Evolutionary conservation across 2,329 filamentous ascomycete species (phyloP).

Genomic region (Amauroascus verrucosus): DNA sequence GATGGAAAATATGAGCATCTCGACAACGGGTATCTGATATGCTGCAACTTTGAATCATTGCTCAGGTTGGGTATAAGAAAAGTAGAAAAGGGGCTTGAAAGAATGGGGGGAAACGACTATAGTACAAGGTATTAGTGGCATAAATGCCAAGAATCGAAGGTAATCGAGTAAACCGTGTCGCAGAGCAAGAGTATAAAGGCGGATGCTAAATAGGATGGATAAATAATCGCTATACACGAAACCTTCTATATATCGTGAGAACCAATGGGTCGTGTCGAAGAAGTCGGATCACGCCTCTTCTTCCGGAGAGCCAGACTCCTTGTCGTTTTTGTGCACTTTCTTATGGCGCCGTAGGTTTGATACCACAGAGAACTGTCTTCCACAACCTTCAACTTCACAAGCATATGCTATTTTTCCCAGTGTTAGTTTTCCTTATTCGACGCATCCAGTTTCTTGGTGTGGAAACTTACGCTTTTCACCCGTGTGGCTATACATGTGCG

Average conservation of each 20-base stretch:
- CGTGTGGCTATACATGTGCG: slow-evolving; percentile 97
- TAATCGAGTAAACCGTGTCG: background rate
- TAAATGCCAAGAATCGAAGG: slow-evolving; percentile 5
- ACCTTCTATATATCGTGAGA: slow-evolving; percentile 8
- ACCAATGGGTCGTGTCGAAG: slow-evolving; percentile 12
- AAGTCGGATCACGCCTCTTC: slow-evolving; percentile 31
- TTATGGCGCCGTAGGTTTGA: slow-evolving; percentile 89
- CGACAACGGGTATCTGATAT: slow-evolving; percentile 13
- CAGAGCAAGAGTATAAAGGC: background rate
- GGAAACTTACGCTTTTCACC: slow-evolving; percentile 87
- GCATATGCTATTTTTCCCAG: slow-evolving; percentile 58
- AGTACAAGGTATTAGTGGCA: slow-evolving; percentile 11
- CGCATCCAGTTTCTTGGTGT: background rate
- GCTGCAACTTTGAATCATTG: slow-evolving; percentile 7
- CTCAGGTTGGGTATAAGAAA: slow-evolving; percentile 6
- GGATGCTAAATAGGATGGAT: background rate
- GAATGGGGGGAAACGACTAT: slow-evolving; percentile 9
- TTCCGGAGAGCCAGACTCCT: slow-evolving; percentile 31
- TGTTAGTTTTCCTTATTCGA: slow-evolving; percentile 15
- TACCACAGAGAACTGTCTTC: slow-evolving; percentile 91
- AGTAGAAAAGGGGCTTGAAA: background rate
- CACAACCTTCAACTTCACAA: slow-evolving; percentile 89
- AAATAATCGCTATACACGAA: background rate
- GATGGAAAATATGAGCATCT: slow-evolving; percentile 10
- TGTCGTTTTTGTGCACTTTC: slow-evolving; percentile 77